Evolutionary conservation across 176 grass and related monocot species (phyloP).

Genomic region (Sorghum bicolor): DNA sequence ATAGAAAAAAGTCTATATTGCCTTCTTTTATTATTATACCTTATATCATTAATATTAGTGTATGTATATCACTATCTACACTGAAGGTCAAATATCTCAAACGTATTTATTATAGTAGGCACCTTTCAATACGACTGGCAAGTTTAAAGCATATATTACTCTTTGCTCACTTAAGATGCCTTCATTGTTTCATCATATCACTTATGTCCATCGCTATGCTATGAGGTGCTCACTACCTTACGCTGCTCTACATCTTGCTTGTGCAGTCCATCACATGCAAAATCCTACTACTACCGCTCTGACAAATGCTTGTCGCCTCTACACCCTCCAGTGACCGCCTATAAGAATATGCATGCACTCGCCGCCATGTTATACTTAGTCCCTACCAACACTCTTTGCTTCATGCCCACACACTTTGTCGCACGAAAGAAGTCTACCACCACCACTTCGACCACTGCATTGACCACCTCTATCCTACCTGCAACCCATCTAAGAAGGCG

Average conservation of each 20-base stretch:
- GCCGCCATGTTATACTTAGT: accelerated
- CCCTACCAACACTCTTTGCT: not conserved
- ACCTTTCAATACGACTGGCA: not conserved
- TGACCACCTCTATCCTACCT: not conserved
- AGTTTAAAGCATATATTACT: too few species aligned
- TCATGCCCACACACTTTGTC: not conserved
- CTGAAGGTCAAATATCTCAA: not conserved
- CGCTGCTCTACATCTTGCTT: not conserved
- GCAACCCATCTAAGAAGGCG: not conserved
- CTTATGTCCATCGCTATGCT: not conserved
- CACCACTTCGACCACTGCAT: not conserved
- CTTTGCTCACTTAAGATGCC: not conserved
- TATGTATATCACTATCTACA: too few species aligned
- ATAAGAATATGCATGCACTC: not conserved
- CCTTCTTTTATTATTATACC: too few species aligned
- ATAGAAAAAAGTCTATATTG: too few species aligned
- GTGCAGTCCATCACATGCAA: not conserved
- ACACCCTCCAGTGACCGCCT: not conserved
- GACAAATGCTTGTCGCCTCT: not conserved
- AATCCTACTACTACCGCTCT: not conserved
- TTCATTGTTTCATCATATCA: not conserved
- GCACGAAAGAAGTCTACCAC: not conserved
- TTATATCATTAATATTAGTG: too few species aligned
- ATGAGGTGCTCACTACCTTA: too few species aligned
- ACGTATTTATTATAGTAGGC: not conserved